Evolutionary conservation across 2,329 filamentous ascomycete species (phyloP), one percentile per base, ranked within the genome.

Genomic region (Trichoderma endophyticum): DNA sequence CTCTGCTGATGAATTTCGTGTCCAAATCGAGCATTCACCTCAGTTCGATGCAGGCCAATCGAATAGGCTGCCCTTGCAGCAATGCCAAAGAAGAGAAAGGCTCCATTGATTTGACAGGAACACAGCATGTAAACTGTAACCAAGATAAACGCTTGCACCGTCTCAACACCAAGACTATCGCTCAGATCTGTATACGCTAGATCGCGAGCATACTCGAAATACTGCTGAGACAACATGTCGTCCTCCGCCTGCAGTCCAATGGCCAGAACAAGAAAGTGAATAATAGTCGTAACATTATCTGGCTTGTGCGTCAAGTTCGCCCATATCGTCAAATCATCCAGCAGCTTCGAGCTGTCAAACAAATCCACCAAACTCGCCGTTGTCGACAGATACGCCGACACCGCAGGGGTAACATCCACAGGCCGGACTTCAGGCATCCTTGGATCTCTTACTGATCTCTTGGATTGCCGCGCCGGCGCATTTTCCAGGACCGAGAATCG

Each of bases 61-160:
- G 86, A 85, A 71, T 88, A 87, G 0, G 86, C 86, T 0, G 86
- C 85, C 2, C 86, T 82, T 0, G 84, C 86, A 0, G 86, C 85
- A 7, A 87, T 84, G 8, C 86, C 86, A 21, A 88, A 87, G 76
- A 87, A 86, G 3, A 88, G 76, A 62, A 87, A 88, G 0, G 85
- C 85, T 1, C 85, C 85, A 71, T 87, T 88, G 76, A 88, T 86
- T 75, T 88, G 86, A 67, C 85, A 87, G 4, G 86, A 83, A 32
- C 84, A 84, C 4, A 88, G 84, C 84, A 87, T 87, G 78, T 87
- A 87, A 8, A 88, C 74, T 0, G 86, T 86, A 43, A 87, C 80
- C 15, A 88, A 81, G 0, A 84, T 79, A 51, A 87, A 87, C 0
- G 82, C 83, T 73, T 87, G 85, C 0, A 87, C 84, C 0, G 84